These are phyloP conservation scores for Fraxinus paxiana DNA, from an alignment of 305 asterid species.

Conservation along the genomic window DNA sequence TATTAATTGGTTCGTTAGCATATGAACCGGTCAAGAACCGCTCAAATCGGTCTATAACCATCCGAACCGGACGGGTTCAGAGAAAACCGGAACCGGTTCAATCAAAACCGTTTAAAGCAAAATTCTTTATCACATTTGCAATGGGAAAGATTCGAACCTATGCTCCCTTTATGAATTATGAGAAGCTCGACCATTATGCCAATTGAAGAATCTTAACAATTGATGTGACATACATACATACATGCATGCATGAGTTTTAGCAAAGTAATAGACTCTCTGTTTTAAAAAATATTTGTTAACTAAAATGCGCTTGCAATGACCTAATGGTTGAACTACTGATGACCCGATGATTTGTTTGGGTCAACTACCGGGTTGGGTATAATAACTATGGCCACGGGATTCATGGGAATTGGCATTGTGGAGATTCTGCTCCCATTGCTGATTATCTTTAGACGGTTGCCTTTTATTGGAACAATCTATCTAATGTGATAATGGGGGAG, in stretches of 20 bases:
- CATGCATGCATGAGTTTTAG: too few species aligned
- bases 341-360: too few species aligned
- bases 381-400: neutral
- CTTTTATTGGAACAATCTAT: neutral
- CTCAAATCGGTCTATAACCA: neutral
- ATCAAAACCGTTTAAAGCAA: neutral
- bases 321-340: too few species aligned
- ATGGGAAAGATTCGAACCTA: too few species aligned
- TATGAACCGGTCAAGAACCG: neutral
- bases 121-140: neutral
- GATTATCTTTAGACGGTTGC: neutral
- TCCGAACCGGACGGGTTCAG: neutral
- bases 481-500: neutral
- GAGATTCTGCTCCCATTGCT: neutral
- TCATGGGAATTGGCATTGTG: neutral
- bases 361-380: neutral
- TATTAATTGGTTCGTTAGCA: neutral
- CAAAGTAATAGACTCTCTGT: too few species aligned
- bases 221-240: too few species aligned
- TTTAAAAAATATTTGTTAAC: too few species aligned
- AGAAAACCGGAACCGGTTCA: neutral
- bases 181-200: too few species aligned
- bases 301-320: too few species aligned
- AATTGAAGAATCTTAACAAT: too few species aligned
- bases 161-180: too few species aligned